Base-by-base conservation (phyloP, 352 stramenopile species). In the Phytophthora ohioensis region DNA sequence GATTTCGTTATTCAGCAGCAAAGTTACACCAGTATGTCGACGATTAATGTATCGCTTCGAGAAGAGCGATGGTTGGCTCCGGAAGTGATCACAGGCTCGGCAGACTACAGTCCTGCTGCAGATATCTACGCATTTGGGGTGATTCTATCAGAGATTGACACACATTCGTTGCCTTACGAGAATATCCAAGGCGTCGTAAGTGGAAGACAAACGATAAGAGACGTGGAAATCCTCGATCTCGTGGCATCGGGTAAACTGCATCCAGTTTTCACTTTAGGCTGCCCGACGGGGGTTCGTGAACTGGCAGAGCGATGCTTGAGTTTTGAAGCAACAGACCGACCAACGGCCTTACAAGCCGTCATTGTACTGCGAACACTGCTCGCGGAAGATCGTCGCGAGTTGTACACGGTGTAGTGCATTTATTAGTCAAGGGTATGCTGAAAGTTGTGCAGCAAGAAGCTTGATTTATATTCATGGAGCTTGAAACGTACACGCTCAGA, bases 61-160 rank as follows among this genome's bases (percentile, higher is more conserved):
- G 64, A 63, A 15, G 64, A 73, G 36, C 59, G 76, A 27, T 90
- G 79, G 77, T 54, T 87, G 5, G 59, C 81, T 7, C 77, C 79
- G 0, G 81, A 90, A 57, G 73, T 90, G 30, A 71, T 87, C 51
- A 67, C 58, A 0, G 72, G 71, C 9, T 63, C 43, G n/a, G 67
- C 47, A 10, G 71, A 73, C 47, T 87, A 89, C 57, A 73, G 70
- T 54, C 30, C 63, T 30, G 64, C 69, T 13, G 74, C 69, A 27
- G 79, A 90, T 49, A 76, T 90, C 21, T 86, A 85, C 47, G 59
- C 77, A 9, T 78, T 90, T 9, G 82, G 78, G n/a, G 79, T 87
- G 21, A 56, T 89, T 57, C 34, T 91, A 34, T 80, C 70, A 1
- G 81, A 91, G 51, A 69, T 91, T 4, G 83, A 88, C 42, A 88